phyloP scores from a whole-genome alignment of 352 stramenopile species.

The Globisporangium megalacanthum region DNA sequence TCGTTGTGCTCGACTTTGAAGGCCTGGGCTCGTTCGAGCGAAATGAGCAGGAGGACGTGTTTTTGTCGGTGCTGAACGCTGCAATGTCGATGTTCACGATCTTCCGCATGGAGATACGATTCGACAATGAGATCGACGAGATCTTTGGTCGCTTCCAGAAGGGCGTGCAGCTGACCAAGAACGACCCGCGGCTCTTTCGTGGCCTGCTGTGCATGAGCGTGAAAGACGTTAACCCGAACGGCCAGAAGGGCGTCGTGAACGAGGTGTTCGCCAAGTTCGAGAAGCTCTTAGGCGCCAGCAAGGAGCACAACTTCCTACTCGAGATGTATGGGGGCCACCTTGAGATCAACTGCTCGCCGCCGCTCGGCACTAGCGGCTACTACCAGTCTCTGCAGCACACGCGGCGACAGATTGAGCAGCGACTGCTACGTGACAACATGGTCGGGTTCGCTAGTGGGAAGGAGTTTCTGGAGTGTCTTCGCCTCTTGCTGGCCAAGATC shows the following conservation, averaged over 20 bases:
- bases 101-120: slow-evolving; percentile 76
- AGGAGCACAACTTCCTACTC: slow-evolving; percentile 52
- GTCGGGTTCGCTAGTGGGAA: slow-evolving; percentile 35
- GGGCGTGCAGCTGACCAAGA: slow-evolving; percentile 39
- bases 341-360: slow-evolving; percentile 62
- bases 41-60: slow-evolving; percentile 71
- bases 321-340: slow-evolving; percentile 59
- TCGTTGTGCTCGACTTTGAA: slow-evolving; percentile 81
- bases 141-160: slow-evolving; percentile 71
- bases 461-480: slow-evolving; percentile 63
- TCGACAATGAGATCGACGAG: slow-evolving; percentile 71
- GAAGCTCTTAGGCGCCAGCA: slow-evolving; percentile 38
- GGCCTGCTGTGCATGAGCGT: slow-evolving; percentile 60
- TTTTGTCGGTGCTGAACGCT: slow-evolving; percentile 67
- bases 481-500: slow-evolving; percentile 67
- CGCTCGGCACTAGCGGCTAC: slow-evolving; percentile 57
- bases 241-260: slow-evolving; percentile 33
- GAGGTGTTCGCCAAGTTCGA: slow-evolving; percentile 52
- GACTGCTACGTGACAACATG: not conserved
- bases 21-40: slow-evolving; percentile 67
- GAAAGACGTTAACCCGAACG: slow-evolving; percentile 74
- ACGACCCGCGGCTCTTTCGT: slow-evolving; percentile 52
- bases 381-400: slow-evolving; percentile 51
- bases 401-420: slow-evolving; percentile 27
- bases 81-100: slow-evolving; percentile 69